Percentiles rank a stretch among this genome's conserved stretches.
Conservation (phyloP, 768 basidiomycete species). For the Amanita rimosa region DNA sequence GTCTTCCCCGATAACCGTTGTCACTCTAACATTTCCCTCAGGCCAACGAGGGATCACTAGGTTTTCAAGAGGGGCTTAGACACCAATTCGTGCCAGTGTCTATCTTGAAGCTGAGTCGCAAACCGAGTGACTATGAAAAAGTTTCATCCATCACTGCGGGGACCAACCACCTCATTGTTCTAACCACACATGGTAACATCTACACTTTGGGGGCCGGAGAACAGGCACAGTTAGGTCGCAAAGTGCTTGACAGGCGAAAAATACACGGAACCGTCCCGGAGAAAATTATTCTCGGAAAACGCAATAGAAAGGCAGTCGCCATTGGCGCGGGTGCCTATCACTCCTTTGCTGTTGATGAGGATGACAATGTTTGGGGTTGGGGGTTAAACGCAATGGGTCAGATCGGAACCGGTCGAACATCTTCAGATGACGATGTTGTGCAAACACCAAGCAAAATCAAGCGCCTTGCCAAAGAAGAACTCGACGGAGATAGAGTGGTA, state of each 20-base stretch:
- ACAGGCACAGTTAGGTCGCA: slow-evolving; percentile 84
- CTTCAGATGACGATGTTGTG: slow-evolving; percentile 39
- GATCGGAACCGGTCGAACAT: slow-evolving; percentile 47
- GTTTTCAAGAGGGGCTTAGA: slow-evolving; percentile 59
- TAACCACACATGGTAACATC: slow-evolving; percentile 81
- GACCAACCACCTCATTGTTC: slow-evolving; percentile 79
- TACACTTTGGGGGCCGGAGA: slow-evolving; percentile 89
- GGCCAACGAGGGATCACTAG: slow-evolving; percentile 76
- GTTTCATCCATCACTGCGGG: slow-evolving; percentile 72
- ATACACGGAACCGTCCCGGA: slow-evolving; percentile 86
- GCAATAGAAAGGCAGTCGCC: slow-evolving; percentile 44
- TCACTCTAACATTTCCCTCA: slow-evolving; percentile 15
- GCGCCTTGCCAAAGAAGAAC: slow-evolving; percentile 47
- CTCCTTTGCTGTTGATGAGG: slow-evolving; percentile 83
- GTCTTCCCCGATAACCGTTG: slow-evolving; percentile 2
- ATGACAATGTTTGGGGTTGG: slow-evolving; percentile 87
- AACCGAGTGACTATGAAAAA: slow-evolving; percentile 56
- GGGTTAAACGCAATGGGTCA: slow-evolving; percentile 91
- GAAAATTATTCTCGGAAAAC: slow-evolving; percentile 63
- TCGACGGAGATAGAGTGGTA: slow-evolving; percentile 49
- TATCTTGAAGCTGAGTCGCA: slow-evolving; percentile 47
- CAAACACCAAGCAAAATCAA: slow-evolving; percentile 55
- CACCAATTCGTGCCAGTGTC: slow-evolving; percentile 58
- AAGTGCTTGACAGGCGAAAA: slow-evolving; percentile 79
- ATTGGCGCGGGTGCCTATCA: slow-evolving; percentile 79